These are phyloP conservation scores for Bretziella fagacearum DNA, from an alignment of 2,329 filamentous ascomycete genomes.

Conservation along the genomic window DNA sequence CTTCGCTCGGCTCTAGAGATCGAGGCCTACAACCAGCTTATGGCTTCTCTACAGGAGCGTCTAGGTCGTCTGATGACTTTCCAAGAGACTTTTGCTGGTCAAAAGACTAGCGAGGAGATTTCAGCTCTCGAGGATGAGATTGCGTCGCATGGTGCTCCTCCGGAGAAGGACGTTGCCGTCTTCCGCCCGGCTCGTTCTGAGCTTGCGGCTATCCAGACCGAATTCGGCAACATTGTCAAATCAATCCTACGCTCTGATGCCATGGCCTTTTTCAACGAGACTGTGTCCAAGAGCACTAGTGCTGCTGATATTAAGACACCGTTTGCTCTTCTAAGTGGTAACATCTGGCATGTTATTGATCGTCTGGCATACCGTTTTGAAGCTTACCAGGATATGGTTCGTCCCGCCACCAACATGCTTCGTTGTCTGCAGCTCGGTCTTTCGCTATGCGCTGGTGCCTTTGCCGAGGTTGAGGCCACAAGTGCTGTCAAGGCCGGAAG, in stretches of 20 bases:
- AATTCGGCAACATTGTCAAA: constrained; percentile 63
- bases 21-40: constrained; percentile 37
- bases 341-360: constrained; percentile 49
- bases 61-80: constrained; percentile 47
- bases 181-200: constrained; percentile 55
- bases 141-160: constrained; percentile 44
- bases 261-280: constrained; percentile 17
- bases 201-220: constrained; percentile 56
- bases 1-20: constrained; percentile 49
- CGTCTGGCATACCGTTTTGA: constrained; percentile 55
- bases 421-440: constrained; percentile 63
- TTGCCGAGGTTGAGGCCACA: constrained; percentile 17
- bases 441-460: constrained; percentile 36
- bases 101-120: constrained; percentile 49
- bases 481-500: constrained; percentile 10
- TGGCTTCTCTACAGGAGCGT: constrained; percentile 35
- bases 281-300: constrained; percentile 13
- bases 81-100: constrained; percentile 50
- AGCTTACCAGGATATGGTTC: constrained; percentile 71
- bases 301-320: constrained; percentile 25
- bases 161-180: constrained; percentile 45
- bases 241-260: constrained; percentile 34
- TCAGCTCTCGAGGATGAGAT: constrained; percentile 47
- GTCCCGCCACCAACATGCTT: constrained; percentile 62
- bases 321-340: constrained; percentile 34